A percentile compares a stretch with the other conserved stretches of the same genome.
These are phyloP conservation scores for Platanthera guangdongensis DNA, from an alignment of 106 monocot species.

Conservation along the genomic window DNA sequence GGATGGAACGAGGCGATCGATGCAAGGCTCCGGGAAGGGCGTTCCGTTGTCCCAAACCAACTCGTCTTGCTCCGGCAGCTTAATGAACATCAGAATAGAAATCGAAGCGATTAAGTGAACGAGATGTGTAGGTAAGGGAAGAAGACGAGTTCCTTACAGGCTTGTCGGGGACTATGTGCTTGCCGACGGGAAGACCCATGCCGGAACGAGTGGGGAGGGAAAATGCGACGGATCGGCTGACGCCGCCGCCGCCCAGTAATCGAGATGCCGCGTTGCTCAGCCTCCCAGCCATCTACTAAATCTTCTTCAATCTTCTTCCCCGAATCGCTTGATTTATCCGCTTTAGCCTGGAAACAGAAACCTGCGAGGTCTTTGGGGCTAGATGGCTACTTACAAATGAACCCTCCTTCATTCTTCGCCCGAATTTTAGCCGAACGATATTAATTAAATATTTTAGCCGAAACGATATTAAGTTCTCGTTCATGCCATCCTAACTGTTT, in stretches of 20 bases:
- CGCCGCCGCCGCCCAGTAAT: slow-evolving; percentile 48
- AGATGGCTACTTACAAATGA: no score
- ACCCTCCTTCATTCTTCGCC: no score
- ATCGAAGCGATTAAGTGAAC: not conserved
- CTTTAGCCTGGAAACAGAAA: no score
- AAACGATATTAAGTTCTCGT: no score
- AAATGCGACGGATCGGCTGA: slow-evolving; percentile 29
- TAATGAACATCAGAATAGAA: not conserved
- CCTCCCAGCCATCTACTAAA: slow-evolving; percentile 47
- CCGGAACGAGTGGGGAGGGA: slow-evolving; percentile 66
- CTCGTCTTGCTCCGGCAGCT: slow-evolving; percentile 75
- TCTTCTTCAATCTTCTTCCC: not conserved
- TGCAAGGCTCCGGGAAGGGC: slow-evolving; percentile 83
- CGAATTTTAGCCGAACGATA: no score
- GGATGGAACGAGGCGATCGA: slow-evolving; percentile 71
- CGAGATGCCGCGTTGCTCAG: slow-evolving; percentile 58
- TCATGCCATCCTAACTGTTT: no score
- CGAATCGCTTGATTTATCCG: not conserved
- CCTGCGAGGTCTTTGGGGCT: no score
- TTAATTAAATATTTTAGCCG: no score
- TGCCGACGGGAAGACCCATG: slow-evolving; percentile 91
- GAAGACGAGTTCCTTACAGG: slow-evolving; percentile 33
- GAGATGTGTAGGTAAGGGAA: not conserved
- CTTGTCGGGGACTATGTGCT: slow-evolving; percentile 79
- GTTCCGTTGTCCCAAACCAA: slow-evolving; percentile 93